Conservation (phyloP, 1,284 basidiomycete species). For the Trametes hirsuta region DNA sequence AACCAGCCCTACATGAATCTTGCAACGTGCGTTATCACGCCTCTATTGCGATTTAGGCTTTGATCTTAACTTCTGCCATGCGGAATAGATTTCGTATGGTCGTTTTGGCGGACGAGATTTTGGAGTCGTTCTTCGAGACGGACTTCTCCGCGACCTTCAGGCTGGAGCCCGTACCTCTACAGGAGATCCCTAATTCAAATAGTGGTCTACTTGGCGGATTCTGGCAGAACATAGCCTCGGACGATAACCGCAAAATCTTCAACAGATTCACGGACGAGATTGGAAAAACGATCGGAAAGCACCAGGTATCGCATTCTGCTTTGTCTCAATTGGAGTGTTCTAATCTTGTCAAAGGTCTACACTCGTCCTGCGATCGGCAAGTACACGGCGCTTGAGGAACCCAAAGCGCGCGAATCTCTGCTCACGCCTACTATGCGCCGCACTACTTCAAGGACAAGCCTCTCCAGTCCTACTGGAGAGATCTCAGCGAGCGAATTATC, state of each 20-base stretch:
- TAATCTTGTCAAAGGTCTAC: constrained; percentile 50
- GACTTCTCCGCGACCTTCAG: constrained; percentile 89
- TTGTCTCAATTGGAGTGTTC: constrained; percentile 11
- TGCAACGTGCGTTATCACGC: constrained; percentile 59
- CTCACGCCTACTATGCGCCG: constrained; percentile 70
- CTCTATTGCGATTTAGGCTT: neutral
- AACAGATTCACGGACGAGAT: constrained; percentile 91
- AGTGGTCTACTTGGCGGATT: constrained; percentile 80
- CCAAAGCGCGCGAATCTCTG: constrained; percentile 86
- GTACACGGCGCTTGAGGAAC: constrained; percentile 81
- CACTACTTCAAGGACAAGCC: constrained; percentile 58
- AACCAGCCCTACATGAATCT: constrained; percentile 90
- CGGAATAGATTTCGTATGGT: constrained; percentile 92
- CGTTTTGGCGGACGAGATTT: constrained; percentile 90
- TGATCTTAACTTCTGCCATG: neutral
- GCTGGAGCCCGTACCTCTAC: constrained; percentile 72
- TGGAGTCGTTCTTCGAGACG: constrained; percentile 93
- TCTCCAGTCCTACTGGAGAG: constrained; percentile 32
- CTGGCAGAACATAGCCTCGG: constrained; percentile 86
- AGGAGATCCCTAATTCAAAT: constrained; percentile 59
- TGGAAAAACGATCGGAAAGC: constrained; percentile 90
- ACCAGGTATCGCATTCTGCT: constrained; percentile 54
- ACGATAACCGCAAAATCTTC: constrained; percentile 86
- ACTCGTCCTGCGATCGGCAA: constrained; percentile 87
- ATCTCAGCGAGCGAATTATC: constrained; percentile 12